Conservation (phyloP, 768 basidiomycete genomes). For the Omphalotus guepiniiformis region DNA sequence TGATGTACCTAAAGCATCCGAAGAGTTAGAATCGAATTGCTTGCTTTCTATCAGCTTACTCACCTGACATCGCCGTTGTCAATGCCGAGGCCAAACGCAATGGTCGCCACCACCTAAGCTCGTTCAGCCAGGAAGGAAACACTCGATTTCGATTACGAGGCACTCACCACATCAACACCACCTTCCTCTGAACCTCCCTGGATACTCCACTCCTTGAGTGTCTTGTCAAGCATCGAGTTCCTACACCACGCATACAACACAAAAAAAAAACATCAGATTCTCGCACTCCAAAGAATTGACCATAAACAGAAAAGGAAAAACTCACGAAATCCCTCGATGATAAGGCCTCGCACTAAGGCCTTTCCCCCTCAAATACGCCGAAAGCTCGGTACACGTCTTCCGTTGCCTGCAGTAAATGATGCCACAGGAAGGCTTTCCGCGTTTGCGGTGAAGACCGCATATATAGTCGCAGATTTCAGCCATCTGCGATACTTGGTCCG, state of each 20-base stretch:
- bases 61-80: slow-evolving; percentile 78
- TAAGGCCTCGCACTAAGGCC: slow-evolving; percentile 69
- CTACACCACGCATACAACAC: slow-evolving; percentile 24
- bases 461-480: slow-evolving; percentile 66
- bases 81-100: slow-evolving; percentile 86
- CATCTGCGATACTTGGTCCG: slow-evolving; percentile 52
- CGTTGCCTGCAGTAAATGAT: slow-evolving; percentile 77
- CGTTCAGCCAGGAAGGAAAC: not conserved
- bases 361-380: slow-evolving; percentile 57
- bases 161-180: slow-evolving; percentile 60
- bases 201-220: slow-evolving; percentile 54
- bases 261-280: not conserved
- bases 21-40: no score
- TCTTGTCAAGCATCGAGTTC: slow-evolving; percentile 47
- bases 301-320: slow-evolving; percentile 1
- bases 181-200: slow-evolving; percentile 44
- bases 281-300: no score
- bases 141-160: not conserved
- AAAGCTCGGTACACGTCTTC: slow-evolving; percentile 62
- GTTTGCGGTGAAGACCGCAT: slow-evolving; percentile 51
- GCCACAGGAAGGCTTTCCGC: slow-evolving; percentile 59
- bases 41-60: no score
- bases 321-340: slow-evolving; percentile 65
- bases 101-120: slow-evolving; percentile 65
- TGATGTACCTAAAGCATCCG: slow-evolving; percentile 62